These are phyloP conservation scores for Sugiyamaella sp. DNA, from an alignment of 1,139 yeast species.

Conservation along the genomic window DNA sequence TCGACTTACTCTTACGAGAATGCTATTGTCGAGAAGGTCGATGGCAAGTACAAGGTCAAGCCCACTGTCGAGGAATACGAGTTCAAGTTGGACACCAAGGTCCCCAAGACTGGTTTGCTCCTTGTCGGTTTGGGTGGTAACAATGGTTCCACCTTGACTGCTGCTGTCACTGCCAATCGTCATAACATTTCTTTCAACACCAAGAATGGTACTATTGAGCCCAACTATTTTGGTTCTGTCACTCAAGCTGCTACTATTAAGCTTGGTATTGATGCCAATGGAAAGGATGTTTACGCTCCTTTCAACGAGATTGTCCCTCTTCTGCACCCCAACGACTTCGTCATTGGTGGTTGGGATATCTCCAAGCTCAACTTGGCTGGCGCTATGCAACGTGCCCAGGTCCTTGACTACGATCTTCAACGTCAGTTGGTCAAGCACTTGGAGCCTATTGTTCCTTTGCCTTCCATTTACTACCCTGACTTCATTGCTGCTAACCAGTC, in stretches of 20 bases:
- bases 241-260: slow-evolving; percentile 91
- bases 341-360: slow-evolving; percentile 96
- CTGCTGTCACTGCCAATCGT: slow-evolving; percentile 85
- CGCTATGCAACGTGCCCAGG: slow-evolving; percentile 86
- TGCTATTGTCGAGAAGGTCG: slow-evolving; percentile 57
- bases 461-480: slow-evolving; percentile 92
- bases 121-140: slow-evolving; percentile 96
- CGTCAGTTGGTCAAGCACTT: slow-evolving; percentile 70
- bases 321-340: slow-evolving; percentile 87
- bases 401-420: slow-evolving; percentile 84
- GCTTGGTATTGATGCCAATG: slow-evolving; percentile 79
- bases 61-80: slow-evolving; percentile 77
- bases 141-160: slow-evolving; percentile 90
- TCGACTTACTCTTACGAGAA: slow-evolving; percentile 76
- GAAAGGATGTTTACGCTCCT: slow-evolving; percentile 90
- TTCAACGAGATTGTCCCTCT: slow-evolving; percentile 88
- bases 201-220: slow-evolving; percentile 76
- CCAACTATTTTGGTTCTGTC: slow-evolving; percentile 95
- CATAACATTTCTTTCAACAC: slow-evolving; percentile 76
- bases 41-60: slow-evolving; percentile 65
- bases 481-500: slow-evolving; percentile 95
- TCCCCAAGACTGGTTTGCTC: slow-evolving; percentile 87
- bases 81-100: slow-evolving; percentile 79
- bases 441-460: slow-evolving; percentile 68
- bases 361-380: slow-evolving; percentile 67